A percentile compares a stretch with the other conserved stretches of the same genome.
Conservation (phyloP, 108 stramenopile genomes). For the Licmophora abbreviata region DNA sequence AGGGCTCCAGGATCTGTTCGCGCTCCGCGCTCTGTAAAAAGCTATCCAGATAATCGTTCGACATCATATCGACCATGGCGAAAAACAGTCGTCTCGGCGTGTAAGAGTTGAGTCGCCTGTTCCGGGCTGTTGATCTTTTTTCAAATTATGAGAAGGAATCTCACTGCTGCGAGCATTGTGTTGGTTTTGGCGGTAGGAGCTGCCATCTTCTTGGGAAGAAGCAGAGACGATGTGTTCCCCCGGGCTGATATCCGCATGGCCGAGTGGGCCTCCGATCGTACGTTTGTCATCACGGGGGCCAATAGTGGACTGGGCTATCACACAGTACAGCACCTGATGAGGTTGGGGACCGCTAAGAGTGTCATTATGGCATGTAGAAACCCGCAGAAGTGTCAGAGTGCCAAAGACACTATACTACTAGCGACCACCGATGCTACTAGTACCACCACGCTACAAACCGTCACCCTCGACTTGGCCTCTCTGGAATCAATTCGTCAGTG, state of each 20-base stretch:
- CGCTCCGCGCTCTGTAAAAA: too few species aligned
- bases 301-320: constrained; percentile 29
- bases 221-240: too few species aligned
- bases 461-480: not conserved
- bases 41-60: too few species aligned
- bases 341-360: not conserved
- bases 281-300: constrained; percentile 23
- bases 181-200: too few species aligned
- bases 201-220: too few species aligned
- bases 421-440: not conserved
- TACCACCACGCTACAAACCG: not conserved
- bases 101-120: too few species aligned
- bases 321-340: constrained; percentile 10
- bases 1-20: too few species aligned
- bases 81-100: too few species aligned
- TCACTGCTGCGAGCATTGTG: too few species aligned
- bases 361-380: not conserved
- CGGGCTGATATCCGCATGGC: not conserved
- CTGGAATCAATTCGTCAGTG: not conserved
- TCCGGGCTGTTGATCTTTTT: too few species aligned
- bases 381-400: not conserved
- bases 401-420: not conserved
- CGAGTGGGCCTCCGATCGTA: not conserved
- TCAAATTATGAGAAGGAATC: too few species aligned
- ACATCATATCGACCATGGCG: too few species aligned